Base-by-base conservation (phyloP, 176 grass and related monocot species). In the Alopecurus myosuroides region DNA sequence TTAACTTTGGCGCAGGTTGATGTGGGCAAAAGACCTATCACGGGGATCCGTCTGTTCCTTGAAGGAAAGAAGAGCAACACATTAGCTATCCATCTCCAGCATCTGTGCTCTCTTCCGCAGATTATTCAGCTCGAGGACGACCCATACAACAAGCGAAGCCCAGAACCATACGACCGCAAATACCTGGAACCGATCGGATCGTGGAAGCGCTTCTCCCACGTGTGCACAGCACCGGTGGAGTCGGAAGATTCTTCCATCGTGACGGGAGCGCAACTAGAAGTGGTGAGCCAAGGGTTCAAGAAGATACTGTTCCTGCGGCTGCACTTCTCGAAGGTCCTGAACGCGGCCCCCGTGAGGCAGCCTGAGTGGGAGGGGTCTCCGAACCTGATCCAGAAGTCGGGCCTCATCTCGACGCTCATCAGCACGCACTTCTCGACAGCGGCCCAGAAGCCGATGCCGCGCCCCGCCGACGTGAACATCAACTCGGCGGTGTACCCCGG, bases 31-130 rank as follows among this genome's bases (percentile, higher is more conserved):
- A 98, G 78, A 44, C 97, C 97, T 14, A 92, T 98, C 12, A 98
- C 93, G 1, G 97, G 97, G 18, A 80, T 95, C 36, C 72, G 97
- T 67, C 42, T 98, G 75, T 98, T 94, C 74, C 78, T 98, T 35
- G 97, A 98, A 94, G 97, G 97, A 68, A 95, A 92, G 71, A 92
- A 92, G 77, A 98, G 93, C 81, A 98, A 95, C 86, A 89, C 85
- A 87, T 83, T 98, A 82, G 97, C 97, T 49, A 90, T 98, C 81
- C 97, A 98, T 83, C 81, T 98, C 18, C 93, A 98, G 71, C 93
- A 98, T 85, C 89, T 98, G 11, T 98, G 89, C 64, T 95, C 97
- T 70, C 89, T 95, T 82, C 96, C 96, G 28, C 97, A 92, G 75
- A 95, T 94, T 31, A 77, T 98, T 67, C 87, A 95, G 69, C 91